Evolutionary conservation across 495 filamentous ascomycete species (phyloP).

Genomic region (Platismatia glauca): DNA sequence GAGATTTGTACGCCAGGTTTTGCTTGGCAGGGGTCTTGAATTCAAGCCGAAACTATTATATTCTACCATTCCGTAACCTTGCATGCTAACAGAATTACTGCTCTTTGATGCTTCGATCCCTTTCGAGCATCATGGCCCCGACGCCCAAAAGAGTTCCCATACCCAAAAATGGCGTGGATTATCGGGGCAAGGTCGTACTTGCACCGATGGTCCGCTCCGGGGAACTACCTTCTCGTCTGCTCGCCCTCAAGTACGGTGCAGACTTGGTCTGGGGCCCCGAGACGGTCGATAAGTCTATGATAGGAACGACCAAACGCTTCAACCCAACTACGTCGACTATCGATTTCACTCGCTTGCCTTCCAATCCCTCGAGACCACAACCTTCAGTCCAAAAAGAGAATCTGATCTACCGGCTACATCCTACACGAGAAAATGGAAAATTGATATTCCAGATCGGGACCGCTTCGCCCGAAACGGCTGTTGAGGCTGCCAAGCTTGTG

Average conservation of each 20-base stretch:
- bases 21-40: not conserved
- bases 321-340: slow-evolving; percentile 67
- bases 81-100: not conserved
- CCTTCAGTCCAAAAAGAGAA: slow-evolving; percentile 48
- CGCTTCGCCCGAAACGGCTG: slow-evolving; percentile 66
- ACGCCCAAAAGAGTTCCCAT: slow-evolving; percentile 62
- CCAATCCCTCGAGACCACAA: slow-evolving; percentile 43
- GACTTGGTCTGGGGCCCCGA: slow-evolving; percentile 98
- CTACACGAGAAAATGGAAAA: slow-evolving; percentile 56
- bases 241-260: slow-evolving; percentile 87
- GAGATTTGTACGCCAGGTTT: not conserved
- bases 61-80: not conserved
- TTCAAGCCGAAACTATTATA: not conserved
- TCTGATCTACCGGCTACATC: slow-evolving; percentile 77
- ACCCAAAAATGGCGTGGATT: slow-evolving; percentile 82
- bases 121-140: slow-evolving; percentile 48
- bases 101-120: slow-evolving; percentile 37
- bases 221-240: slow-evolving; percentile 79
- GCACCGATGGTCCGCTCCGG: slow-evolving; percentile 97
- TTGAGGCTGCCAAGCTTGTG: slow-evolving; percentile 72
- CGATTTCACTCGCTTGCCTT: slow-evolving; percentile 71
- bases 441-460: slow-evolving; percentile 92
- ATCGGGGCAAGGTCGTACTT: slow-evolving; percentile 83
- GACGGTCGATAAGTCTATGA: slow-evolving; percentile 82
- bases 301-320: slow-evolving; percentile 67